Conservation (phyloP, 169 alveolate species). For the Eimeria maxima region DNA sequence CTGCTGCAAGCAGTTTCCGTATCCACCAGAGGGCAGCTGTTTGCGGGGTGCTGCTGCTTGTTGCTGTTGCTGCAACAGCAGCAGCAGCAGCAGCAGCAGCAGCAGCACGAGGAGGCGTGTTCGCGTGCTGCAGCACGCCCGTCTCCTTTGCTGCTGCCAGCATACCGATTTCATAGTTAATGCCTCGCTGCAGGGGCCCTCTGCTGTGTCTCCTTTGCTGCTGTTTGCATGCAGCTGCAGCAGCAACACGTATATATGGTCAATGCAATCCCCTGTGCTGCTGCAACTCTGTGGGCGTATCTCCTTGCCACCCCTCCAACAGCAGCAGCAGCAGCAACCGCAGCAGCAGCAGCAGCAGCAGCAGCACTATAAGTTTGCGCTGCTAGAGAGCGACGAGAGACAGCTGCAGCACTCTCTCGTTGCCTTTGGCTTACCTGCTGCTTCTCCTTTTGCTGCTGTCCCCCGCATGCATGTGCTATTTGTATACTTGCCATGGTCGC, state of each 20-base stretch:
- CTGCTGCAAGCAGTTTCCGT: not conserved
- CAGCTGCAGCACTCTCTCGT: conserved; percentile 44
- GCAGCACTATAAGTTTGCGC: conserved; percentile 55
- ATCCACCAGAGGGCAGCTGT: not conserved
- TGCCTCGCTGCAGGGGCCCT: conserved; percentile 22
- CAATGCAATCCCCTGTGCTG: not conserved
- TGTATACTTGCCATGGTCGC: conserved; percentile 31
- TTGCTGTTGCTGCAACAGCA: not conserved
- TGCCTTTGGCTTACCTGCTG: conserved; percentile 31
- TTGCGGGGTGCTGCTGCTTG: not conserved
- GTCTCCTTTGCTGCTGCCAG: conserved; percentile 49
- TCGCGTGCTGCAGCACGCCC: conserved; percentile 32
- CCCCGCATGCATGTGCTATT: conserved; percentile 73
- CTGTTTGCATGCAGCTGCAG: not conserved
- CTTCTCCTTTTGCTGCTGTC: conserved; percentile 78
- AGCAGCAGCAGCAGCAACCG: not conserved
- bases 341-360: conserved; percentile 8
- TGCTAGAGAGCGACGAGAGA: conserved; percentile 75
- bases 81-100: not conserved
- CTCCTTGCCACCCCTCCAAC: not conserved
- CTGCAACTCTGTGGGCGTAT: conserved; percentile 14
- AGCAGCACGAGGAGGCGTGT: not conserved
- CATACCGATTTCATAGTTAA: not conserved
- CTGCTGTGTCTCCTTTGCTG: conserved; percentile 57
- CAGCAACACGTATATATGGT: conserved; percentile 21